Percentiles rank a stretch among this genome's conserved stretches.
Conservation (phyloP, 768 basidiomycete genomes). For the Pleurotus pulmonarius region DNA sequence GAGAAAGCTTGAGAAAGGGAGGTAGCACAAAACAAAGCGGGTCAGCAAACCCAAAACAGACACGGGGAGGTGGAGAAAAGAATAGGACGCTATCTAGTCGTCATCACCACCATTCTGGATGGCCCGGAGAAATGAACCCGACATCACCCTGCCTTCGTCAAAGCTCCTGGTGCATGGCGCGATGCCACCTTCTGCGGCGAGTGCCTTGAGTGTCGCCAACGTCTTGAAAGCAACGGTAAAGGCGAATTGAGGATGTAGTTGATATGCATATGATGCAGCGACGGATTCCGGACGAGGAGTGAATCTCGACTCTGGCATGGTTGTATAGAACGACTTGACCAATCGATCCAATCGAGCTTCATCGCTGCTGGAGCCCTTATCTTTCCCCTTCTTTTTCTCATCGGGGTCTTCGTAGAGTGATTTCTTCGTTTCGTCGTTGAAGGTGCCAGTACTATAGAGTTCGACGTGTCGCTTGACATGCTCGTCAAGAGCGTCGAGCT, state of each 20-base stretch:
- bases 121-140: neutral
- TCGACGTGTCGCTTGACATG: slow-evolving; percentile 5
- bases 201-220: slow-evolving; percentile 55
- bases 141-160: slow-evolving; percentile 35
- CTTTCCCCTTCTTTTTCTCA: slow-evolving; percentile 9
- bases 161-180: slow-evolving; percentile 30
- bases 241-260: slow-evolving; percentile 31
- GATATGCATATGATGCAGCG: slow-evolving; percentile 59
- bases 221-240: slow-evolving; percentile 52
- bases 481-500: slow-evolving; percentile 39
- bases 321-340: slow-evolving; percentile 23
- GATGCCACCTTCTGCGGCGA: slow-evolving; percentile 24
- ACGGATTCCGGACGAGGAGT: slow-evolving; percentile 35
- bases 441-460: too few species aligned
- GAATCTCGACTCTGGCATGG: slow-evolving; percentile 20
- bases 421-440: too few species aligned
- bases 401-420: neutral
- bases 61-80: too few species aligned
- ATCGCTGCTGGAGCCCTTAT: slow-evolving; percentile 8
- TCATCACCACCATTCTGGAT: neutral
- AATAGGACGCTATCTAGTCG: neutral
- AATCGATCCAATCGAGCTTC: slow-evolving; percentile 11
- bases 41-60: too few species aligned
- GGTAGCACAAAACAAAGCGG: too few species aligned
- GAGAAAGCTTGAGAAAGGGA: too few species aligned